Evolutionary conservation across 768 basidiomycete genomes (phyloP).

Genomic region (Rickenella mellea): DNA sequence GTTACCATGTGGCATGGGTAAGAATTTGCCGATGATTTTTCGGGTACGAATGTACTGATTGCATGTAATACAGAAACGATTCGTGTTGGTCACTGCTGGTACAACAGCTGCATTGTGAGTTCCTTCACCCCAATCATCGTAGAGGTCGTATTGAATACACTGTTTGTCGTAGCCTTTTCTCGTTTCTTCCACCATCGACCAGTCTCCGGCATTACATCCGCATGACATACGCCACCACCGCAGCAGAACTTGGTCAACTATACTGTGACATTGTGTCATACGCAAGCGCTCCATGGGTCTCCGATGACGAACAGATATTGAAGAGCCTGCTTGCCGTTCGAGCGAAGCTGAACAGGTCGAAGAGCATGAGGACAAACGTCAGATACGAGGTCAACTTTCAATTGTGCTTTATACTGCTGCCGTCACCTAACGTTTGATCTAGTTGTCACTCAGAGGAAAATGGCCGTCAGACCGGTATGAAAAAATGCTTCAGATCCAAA

Average conservation of each 20-base stretch:
- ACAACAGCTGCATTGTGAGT: conserved; percentile 71
- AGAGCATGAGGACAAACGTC: conserved; percentile 47
- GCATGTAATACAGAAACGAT: conserved; percentile 37
- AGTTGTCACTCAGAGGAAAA: conserved; percentile 69
- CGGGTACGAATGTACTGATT: background rate
- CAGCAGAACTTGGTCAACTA: conserved; percentile 55
- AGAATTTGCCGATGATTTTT: conserved; percentile 4
- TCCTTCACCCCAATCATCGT: conserved; percentile 8
- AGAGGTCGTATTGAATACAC: conserved; percentile 4
- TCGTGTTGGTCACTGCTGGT: conserved; percentile 60
- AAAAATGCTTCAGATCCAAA: conserved; percentile 53
- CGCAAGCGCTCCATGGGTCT: conserved; percentile 40
- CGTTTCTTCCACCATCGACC: conserved; percentile 60
- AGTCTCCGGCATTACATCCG: conserved; percentile 72
- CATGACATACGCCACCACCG: conserved; percentile 55
- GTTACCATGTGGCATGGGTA: conserved; percentile 65
- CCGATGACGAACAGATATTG: conserved; percentile 42
- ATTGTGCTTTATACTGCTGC: background rate
- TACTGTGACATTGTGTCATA: conserved; percentile 73
- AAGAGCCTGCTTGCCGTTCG: conserved; percentile 66
- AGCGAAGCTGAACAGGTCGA: conserved; percentile 58
- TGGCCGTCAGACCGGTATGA: conserved; percentile 81
- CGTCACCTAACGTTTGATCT: conserved; percentile 2
- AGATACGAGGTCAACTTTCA: conserved; percentile 50
- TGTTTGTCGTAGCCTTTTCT: conserved; percentile 39